phyloP scores from a whole-genome alignment of 306 rosid genomes.

The Gynostemma pentaphyllum region DNA sequence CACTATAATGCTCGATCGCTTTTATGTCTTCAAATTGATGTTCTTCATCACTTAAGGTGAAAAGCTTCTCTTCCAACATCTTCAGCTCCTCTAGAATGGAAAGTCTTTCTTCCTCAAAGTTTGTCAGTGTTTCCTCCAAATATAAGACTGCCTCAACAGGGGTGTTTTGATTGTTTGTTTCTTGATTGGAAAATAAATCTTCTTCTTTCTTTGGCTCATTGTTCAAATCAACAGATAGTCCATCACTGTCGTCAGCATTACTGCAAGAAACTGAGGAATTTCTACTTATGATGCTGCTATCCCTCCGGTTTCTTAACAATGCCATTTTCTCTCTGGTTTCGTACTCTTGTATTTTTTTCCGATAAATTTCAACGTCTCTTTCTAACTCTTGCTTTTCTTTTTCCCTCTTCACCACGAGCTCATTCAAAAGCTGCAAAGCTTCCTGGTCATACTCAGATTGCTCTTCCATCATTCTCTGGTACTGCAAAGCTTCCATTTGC shows the following conservation, averaged over 20 bases:
- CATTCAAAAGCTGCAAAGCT: slow-evolving; percentile 87
- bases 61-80: slow-evolving; percentile 77
- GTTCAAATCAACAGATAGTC: slow-evolving; percentile 52
- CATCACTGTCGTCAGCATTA: slow-evolving; percentile 82
- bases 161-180: slow-evolving; percentile 54
- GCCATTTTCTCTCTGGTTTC: slow-evolving; percentile 57
- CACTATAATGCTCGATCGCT: slow-evolving; percentile 22
- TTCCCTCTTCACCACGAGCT: slow-evolving; percentile 79
- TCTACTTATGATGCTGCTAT: slow-evolving; percentile 53
- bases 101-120: slow-evolving; percentile 84
- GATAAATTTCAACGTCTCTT: slow-evolving; percentile 60
- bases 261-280: slow-evolving; percentile 62
- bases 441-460: slow-evolving; percentile 96
- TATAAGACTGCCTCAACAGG: slow-evolving; percentile 59
- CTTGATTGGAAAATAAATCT: slow-evolving; percentile 35
- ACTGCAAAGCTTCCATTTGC: slow-evolving; percentile 99
- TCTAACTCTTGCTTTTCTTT: slow-evolving; percentile 79
- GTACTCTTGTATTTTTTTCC: slow-evolving; percentile 61
- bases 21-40: slow-evolving; percentile 33
- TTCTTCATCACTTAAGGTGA: slow-evolving; percentile 52
- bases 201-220: slow-evolving; percentile 60
- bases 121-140: slow-evolving; percentile 64
- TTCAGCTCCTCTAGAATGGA: slow-evolving; percentile 75
- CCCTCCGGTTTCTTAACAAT: slow-evolving; percentile 37
- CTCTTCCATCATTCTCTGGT: slow-evolving; percentile 98